phyloP scores from a whole-genome alignment of 257 asterid genomes.

The Solanum lignicaule region DNA sequence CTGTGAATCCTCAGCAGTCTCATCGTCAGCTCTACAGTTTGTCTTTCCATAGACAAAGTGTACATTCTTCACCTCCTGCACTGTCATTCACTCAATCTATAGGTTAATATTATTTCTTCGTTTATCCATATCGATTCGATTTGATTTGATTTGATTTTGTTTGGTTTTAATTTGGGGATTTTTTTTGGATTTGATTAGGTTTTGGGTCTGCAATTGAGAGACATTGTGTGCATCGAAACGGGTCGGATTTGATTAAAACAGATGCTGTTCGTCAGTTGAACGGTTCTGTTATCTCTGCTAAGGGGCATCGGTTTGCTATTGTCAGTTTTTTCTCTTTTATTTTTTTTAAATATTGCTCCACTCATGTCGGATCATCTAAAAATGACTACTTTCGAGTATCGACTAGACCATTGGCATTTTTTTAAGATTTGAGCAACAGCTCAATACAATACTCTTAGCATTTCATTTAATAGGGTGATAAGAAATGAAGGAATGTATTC shows the following conservation, averaged over 20 bases:
- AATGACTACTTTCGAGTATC: neutral
- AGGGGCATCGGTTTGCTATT: slow-evolving; percentile 69
- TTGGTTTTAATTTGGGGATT: neutral
- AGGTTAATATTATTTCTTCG: neutral
- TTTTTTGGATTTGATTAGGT: slow-evolving; percentile 16
- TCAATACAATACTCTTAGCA: neutral
- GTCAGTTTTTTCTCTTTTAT: slow-evolving; percentile 54
- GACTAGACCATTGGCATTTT: neutral
- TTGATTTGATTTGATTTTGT: neutral
- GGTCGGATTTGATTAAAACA: slow-evolving; percentile 20
- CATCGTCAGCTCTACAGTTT: neutral
- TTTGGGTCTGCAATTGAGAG: slow-evolving; percentile 23
- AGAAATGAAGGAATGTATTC: neutral
- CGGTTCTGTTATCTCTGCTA: slow-evolving; percentile 53
- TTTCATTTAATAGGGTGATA: neutral
- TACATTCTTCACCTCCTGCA: neutral
- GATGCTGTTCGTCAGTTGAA: slow-evolving; percentile 55
- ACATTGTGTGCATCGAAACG: slow-evolving; percentile 2
- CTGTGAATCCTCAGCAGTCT: neutral
- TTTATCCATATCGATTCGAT: neutral
- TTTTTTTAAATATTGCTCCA: too few relatives aligned
- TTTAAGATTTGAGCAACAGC: neutral
- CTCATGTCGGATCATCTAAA: neutral
- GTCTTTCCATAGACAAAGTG: neutral
- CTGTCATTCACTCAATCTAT: slow-evolving; percentile 3